Evolutionary conservation across 2,329 filamentous ascomycete genomes (phyloP).

Genomic region (Stagonosporopsis rhizophila): DNA sequence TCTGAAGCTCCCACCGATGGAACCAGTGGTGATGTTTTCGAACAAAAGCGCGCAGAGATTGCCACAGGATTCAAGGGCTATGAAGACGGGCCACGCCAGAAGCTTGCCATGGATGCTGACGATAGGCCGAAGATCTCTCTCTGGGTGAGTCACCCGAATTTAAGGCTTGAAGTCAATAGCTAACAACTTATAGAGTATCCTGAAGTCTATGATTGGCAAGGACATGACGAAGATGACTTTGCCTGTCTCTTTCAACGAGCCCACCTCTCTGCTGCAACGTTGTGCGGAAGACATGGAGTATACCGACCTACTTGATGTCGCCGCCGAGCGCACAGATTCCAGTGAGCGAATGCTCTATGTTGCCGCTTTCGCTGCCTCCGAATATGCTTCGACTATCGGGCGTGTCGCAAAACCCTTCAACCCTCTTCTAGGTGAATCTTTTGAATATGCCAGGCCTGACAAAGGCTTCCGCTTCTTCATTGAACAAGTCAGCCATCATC

Average conservation of each 20-base stretch:
- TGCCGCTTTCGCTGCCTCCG: constrained; percentile 91
- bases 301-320: constrained; percentile 86
- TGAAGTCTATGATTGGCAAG: constrained; percentile 99
- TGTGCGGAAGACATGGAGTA: constrained; percentile 99
- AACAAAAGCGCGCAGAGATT: constrained; percentile 67
- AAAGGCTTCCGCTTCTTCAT: constrained; percentile 99
- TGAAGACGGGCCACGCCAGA: constrained; percentile 82
- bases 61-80: constrained; percentile 85
- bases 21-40: constrained; percentile 56
- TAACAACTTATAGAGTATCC: constrained; percentile 71
- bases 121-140: constrained; percentile 92
- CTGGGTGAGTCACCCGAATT: constrained; percentile 68
- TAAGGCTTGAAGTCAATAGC: constrained; percentile 5
- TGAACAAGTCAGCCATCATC: constrained; percentile 97
- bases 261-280: constrained; percentile 91
- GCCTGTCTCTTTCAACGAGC: constrained; percentile 98
- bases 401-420: constrained; percentile 99
- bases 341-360: constrained; percentile 94
- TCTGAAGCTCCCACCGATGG: constrained; percentile 25
- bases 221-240: constrained; percentile 99
- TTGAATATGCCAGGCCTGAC: constrained; percentile 93
- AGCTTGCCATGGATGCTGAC: constrained; percentile 88
- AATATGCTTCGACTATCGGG: constrained; percentile 95
- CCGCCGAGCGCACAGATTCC: constrained; percentile 83
- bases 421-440: constrained; percentile 92